These are phyloP conservation scores for Rhododendron kiyosumense DNA, from an alignment of 148 eudicot species.

Conservation along the genomic window DNA sequence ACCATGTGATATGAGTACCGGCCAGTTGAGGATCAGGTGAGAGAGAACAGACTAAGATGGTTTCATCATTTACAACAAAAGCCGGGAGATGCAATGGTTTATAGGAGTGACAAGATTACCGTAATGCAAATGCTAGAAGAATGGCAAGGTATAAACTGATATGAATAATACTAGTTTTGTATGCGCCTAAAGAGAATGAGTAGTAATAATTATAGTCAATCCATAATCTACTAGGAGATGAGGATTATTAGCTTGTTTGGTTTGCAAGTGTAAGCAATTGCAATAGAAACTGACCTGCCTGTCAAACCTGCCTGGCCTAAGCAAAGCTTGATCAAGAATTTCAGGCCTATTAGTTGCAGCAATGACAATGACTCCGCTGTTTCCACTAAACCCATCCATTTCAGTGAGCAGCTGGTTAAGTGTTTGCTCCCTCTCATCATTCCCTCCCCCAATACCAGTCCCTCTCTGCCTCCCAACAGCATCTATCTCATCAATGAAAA, in stretches of 20 bases:
- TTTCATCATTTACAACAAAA: not conserved
- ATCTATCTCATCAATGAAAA: conserved; percentile 86
- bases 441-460: conserved; percentile 86
- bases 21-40: not conserved
- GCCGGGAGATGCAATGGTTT: not conserved
- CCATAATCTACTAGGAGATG: not conserved
- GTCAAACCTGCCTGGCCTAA: conserved; percentile 60
- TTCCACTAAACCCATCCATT: conserved; percentile 76
- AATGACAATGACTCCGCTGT: conserved; percentile 74
- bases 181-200: not conserved
- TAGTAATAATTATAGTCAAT: not conserved
- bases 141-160: not conserved
- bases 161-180: not conserved
- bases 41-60: not conserved
- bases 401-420: conserved; percentile 80
- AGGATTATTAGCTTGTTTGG: not conserved
- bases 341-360: conserved; percentile 89
- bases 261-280: not conserved
- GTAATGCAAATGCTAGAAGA: not conserved
- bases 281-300: conserved; percentile 21
- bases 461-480: conserved; percentile 91
- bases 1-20: not conserved
- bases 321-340: conserved; percentile 78
- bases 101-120: not conserved
- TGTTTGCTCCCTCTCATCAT: conserved; percentile 85